Percentiles rank a stretch among this genome's conserved stretches.
Conservation (phyloP, 257 asterid species). For the Knoxia roxburghii region DNA sequence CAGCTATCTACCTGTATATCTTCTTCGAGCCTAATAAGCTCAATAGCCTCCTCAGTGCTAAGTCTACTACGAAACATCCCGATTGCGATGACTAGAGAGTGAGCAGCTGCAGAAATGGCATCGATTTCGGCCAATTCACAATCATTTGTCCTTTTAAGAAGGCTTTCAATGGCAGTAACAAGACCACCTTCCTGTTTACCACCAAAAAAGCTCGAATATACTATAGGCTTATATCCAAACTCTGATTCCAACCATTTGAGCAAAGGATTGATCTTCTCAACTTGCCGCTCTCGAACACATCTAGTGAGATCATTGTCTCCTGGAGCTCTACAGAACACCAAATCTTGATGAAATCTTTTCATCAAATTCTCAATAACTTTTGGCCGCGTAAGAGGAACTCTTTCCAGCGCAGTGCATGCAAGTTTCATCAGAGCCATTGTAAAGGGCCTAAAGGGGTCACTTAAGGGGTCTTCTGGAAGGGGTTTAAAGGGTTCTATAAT, state of each 20-base stretch:
- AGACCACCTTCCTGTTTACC: conserved; percentile 80
- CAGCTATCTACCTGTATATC: conserved; percentile 75
- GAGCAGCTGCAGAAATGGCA: conserved; percentile 87
- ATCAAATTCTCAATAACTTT: conserved; percentile 57
- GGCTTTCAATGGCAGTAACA: conserved; percentile 46
- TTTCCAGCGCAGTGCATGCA: conserved; percentile 87
- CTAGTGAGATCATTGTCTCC: conserved; percentile 52
- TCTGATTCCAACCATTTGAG: conserved; percentile 79
- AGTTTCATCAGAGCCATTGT: conserved; percentile 95
- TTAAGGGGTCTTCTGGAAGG: conserved; percentile 77
- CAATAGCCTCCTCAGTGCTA: conserved; percentile 72
- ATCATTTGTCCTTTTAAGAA: conserved; percentile 58
- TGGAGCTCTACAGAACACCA: conserved; percentile 81
- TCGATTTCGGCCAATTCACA: conserved; percentile 78
- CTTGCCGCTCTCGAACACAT: conserved; percentile 68
- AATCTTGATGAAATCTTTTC: conserved; percentile 72
- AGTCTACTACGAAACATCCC: conserved; percentile 56
- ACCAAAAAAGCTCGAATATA: conserved; percentile 74
- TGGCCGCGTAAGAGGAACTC: conserved; percentile 73
- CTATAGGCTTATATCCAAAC: conserved; percentile 67
- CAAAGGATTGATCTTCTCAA: conserved; percentile 73
- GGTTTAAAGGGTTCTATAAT: conserved; percentile 85
- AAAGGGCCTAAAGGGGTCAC: conserved; percentile 79
- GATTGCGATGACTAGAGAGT: conserved; percentile 72
- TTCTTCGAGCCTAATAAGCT: conserved; percentile 86